A percentile compares a stretch with the other conserved stretches of the same genome.
Conservation (phyloP, 441 rosid genomes). For the Gossypium gossypioides region DNA sequence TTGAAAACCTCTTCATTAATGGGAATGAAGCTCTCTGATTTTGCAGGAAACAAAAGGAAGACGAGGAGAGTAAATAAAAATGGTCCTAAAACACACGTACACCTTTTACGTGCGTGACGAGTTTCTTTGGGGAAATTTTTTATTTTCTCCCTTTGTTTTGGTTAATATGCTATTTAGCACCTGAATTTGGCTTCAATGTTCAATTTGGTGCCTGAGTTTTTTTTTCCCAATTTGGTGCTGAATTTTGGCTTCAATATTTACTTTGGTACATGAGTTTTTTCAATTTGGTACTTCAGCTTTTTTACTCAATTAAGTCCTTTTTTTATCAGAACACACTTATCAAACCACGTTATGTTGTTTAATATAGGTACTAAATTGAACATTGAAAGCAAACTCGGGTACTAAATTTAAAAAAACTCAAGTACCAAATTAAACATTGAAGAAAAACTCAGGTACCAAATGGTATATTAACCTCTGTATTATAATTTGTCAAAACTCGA, state of each 20-base stretch:
- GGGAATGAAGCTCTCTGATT: neutral
- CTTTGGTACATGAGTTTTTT: neutral
- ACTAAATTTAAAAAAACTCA: no score
- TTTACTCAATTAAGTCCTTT: neutral
- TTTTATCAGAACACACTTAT: neutral
- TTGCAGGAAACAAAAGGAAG: neutral
- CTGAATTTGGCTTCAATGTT: neutral
- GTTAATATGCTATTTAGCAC: neutral
- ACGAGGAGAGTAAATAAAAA: neutral
- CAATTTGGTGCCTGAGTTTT: neutral
- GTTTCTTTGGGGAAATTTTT: neutral
- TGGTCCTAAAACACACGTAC: neutral
- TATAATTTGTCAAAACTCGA: neutral
- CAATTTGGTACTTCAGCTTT: neutral
- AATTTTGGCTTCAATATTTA: neutral
- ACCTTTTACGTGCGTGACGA: slow-evolving; percentile 5
- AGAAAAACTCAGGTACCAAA: neutral
- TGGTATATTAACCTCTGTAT: neutral
- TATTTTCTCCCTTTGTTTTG: neutral
- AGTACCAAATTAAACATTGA: neutral
- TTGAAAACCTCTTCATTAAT: neutral
- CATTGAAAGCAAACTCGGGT: neutral
- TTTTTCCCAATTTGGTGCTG: neutral
- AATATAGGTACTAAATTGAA: neutral
- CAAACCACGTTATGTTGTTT: neutral